Evolutionary conservation across 192 early-diverging fungal genomes (phyloP).

Genomic region (Coemansia pectinata): DNA sequence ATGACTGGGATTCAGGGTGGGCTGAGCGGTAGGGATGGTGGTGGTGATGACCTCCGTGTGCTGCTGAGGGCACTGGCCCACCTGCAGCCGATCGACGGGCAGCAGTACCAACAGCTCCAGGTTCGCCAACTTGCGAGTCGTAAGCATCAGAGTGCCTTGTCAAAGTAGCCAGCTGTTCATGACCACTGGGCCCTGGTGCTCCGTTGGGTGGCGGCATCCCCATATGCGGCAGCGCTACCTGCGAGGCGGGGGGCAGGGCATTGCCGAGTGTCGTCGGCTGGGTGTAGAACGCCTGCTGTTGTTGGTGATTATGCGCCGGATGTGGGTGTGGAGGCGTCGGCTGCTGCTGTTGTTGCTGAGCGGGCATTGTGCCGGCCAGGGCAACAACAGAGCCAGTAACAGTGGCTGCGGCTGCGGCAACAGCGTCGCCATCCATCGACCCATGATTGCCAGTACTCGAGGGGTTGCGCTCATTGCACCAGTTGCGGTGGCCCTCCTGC

Average conservation of each 20-base stretch:
- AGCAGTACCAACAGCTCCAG: background rate
- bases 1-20: conserved; percentile 1
- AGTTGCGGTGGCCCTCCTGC: conserved; percentile 78
- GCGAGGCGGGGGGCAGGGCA: background rate
- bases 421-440: conserved; percentile 18
- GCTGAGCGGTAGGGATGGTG: conserved; percentile 29
- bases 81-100: conserved; percentile 17
- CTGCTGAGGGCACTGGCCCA: conserved; percentile 20
- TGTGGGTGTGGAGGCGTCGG: conserved; percentile 3
- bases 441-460: conserved; percentile 12
- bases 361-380: conserved; percentile 20
- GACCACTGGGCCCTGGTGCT: background rate
- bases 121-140: background rate
- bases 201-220: background rate
- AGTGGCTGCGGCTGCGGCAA: conserved; percentile 28
- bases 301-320: conserved; percentile 9
- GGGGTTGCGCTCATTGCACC: conserved; percentile 67
- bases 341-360: conserved; percentile 21
- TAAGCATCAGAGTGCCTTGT: background rate
- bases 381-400: conserved; percentile 27
- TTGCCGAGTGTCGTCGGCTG: background rate
- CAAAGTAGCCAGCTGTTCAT: background rate
- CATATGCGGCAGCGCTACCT: background rate
- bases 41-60: conserved; percentile 9
- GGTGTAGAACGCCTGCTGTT: conserved; percentile 7